These are phyloP conservation scores for Eucalyptus coolabah DNA, from an alignment of 345 rosid genomes.

Conservation along the genomic window DNA sequence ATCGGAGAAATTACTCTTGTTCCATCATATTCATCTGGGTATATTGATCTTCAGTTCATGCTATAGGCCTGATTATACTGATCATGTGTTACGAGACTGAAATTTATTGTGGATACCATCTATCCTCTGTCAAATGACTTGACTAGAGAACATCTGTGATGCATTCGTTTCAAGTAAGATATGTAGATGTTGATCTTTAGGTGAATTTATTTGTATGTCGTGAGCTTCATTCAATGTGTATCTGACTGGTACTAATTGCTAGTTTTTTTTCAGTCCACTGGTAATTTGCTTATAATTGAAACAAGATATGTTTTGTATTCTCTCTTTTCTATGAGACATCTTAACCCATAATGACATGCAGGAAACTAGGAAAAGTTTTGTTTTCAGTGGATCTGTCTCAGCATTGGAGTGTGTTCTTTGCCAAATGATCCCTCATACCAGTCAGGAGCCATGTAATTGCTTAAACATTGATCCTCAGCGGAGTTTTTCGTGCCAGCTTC, in stretches of 20 bases:
- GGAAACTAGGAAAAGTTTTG: slow-evolving; percentile 34
- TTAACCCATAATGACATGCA: slow-evolving; percentile 4
- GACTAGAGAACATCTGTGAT: background rate
- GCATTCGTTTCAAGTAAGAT: background rate
- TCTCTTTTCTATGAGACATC: background rate
- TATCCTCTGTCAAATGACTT: background rate
- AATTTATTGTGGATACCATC: background rate
- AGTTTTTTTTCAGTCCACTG: background rate
- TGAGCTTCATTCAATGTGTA: background rate
- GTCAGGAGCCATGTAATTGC: slow-evolving; percentile 59
- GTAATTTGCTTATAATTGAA: background rate
- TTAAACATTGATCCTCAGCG: slow-evolving; percentile 43
- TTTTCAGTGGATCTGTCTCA: slow-evolving; percentile 14
- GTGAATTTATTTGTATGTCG: background rate
- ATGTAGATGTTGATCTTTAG: background rate
- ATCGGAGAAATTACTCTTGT: background rate
- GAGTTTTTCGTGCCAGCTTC: slow-evolving; percentile 82
- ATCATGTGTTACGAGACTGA: background rate
- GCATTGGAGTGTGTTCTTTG: slow-evolving; percentile 56
- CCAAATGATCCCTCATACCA: slow-evolving; percentile 49
- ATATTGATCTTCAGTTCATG: background rate
- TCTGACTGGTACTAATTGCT: background rate
- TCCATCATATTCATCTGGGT: background rate
- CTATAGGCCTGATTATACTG: background rate
- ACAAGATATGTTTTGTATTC: background rate